These are phyloP conservation scores for Euryodendron excelsum DNA, from an alignment of 148 eudicot genomes.

Conservation along the genomic window DNA sequence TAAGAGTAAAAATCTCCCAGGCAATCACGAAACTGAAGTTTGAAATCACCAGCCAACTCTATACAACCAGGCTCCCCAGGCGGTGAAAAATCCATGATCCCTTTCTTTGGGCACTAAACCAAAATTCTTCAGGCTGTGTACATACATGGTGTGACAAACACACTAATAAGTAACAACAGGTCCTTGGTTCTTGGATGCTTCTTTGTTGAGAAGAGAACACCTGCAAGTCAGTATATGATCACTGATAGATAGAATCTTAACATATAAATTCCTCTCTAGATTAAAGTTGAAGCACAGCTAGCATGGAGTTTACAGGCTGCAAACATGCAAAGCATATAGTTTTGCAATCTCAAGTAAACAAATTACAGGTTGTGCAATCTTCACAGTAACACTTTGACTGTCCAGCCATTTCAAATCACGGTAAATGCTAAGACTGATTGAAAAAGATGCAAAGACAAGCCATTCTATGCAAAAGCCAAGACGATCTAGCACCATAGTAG, in stretches of 20 bases:
- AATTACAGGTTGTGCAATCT: background rate
- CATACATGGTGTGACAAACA: constrained; percentile 7
- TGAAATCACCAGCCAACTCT: constrained; percentile 87
- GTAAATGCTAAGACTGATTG: background rate
- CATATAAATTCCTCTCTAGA: background rate
- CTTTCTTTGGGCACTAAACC: constrained; percentile 97
- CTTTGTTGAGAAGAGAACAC: constrained; percentile 83
- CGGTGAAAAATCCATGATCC: constrained; percentile 90
- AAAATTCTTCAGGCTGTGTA: constrained; percentile 88
- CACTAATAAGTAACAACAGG: constrained; percentile 70
- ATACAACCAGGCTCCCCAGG: constrained; percentile 98
- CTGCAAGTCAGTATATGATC: constrained; percentile 35
- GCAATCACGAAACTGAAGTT: constrained; percentile 87
- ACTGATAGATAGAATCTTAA: background rate
- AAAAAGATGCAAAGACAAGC: background rate
- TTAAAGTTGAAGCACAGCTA: background rate
- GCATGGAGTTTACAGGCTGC: background rate
- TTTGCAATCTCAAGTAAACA: background rate
- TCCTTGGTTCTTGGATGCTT: constrained; percentile 98
- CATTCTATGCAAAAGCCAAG: background rate
- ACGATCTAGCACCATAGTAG: background rate
- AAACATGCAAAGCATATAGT: background rate
- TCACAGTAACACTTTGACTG: background rate
- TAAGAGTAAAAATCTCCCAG: constrained; percentile 99
- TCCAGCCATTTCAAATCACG: background rate